Conservation (phyloP, 768 basidiomycete species). For the Russula griseocarnosa region DNA sequence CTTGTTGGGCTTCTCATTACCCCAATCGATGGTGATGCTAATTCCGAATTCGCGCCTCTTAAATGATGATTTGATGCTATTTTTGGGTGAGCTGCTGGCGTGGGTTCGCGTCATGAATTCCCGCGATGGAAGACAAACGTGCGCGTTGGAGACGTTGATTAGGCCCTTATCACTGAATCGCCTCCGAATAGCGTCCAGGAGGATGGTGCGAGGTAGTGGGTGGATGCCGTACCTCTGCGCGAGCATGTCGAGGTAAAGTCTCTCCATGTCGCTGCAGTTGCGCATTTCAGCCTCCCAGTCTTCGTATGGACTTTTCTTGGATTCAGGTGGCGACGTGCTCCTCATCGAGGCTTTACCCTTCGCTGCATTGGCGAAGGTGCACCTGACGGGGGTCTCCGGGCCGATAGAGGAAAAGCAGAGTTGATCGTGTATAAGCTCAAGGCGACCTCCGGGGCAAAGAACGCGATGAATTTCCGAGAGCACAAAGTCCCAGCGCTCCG, state of each 20-base stretch:
- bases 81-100: slow-evolving; percentile 29
- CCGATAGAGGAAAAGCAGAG: slow-evolving; percentile 57
- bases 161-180: slow-evolving; percentile 51
- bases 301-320: slow-evolving; percentile 27
- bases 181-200: slow-evolving; percentile 43
- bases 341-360: neutral
- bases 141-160: slow-evolving; percentile 44
- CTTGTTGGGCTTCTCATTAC: slow-evolving; percentile 35
- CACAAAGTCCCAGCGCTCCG: slow-evolving; percentile 55
- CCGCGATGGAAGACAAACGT: slow-evolving; percentile 56
- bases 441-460: slow-evolving; percentile 53
- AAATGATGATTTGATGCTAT: slow-evolving; percentile 3
- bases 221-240: slow-evolving; percentile 48
- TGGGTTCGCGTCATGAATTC: slow-evolving; percentile 28
- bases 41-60: slow-evolving; percentile 36
- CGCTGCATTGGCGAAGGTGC: neutral
- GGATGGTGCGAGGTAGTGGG: slow-evolving; percentile 48
- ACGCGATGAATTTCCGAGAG: slow-evolving; percentile 60
- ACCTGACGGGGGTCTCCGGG: slow-evolving; percentile 29
- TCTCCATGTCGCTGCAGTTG: slow-evolving; percentile 50
- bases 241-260: slow-evolving; percentile 58
- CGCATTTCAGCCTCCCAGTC: slow-evolving; percentile 43
- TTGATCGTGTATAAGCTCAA: slow-evolving; percentile 75
- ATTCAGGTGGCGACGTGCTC: neutral
- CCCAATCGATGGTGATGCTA: slow-evolving; percentile 35